Percentiles rank a stretch among this genome's conserved stretches.
Conservation (phyloP, 108 stramenopile species). For the Seminavis robusta region DNA sequence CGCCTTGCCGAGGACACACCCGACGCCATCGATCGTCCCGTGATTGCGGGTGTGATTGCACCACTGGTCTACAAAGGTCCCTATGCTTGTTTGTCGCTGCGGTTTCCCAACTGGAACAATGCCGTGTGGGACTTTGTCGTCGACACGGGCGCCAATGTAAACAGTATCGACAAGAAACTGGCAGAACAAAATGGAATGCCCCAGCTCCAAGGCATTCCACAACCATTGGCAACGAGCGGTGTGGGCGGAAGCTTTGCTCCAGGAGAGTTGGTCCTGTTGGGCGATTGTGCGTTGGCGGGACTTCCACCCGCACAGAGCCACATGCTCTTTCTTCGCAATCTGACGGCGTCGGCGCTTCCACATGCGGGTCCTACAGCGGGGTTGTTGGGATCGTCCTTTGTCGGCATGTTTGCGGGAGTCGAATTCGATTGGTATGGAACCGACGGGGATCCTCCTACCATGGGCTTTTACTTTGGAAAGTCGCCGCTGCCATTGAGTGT, state of each 20-base stretch:
- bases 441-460: slow-evolving; percentile 6
- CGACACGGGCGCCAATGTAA: slow-evolving; percentile 74
- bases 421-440: slow-evolving; percentile 53
- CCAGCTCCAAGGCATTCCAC: too few relatives aligned
- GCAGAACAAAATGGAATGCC: too few relatives aligned
- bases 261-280: slow-evolving; percentile 57
- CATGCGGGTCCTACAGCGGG: slow-evolving; percentile 67
- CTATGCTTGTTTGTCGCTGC: slow-evolving; percentile 60
- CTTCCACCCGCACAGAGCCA: slow-evolving; percentile 1
- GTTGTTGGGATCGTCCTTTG: slow-evolving; percentile 55
- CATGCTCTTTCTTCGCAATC: slow-evolving; percentile 58
- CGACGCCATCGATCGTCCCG: too few relatives aligned
- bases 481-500: slow-evolving; percentile 6
- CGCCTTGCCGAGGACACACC: too few relatives aligned
- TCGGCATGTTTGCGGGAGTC: slow-evolving; percentile 73
- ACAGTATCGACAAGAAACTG: slow-evolving; percentile 63
- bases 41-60: too few relatives aligned
- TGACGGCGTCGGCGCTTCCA: slow-evolving; percentile 75
- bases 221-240: too few relatives aligned
- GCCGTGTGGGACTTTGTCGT: slow-evolving; percentile 63
- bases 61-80: slow-evolving; percentile 66
- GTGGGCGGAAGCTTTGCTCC: too few relatives aligned
- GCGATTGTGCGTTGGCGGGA: slow-evolving; percentile 63
- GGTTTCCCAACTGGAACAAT: slow-evolving; percentile 69
- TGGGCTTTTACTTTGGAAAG: slow-evolving; percentile 58